Conservation (phyloP, 2,329 filamentous ascomycete genomes). For the Coleophoma crateriformis region DNA sequence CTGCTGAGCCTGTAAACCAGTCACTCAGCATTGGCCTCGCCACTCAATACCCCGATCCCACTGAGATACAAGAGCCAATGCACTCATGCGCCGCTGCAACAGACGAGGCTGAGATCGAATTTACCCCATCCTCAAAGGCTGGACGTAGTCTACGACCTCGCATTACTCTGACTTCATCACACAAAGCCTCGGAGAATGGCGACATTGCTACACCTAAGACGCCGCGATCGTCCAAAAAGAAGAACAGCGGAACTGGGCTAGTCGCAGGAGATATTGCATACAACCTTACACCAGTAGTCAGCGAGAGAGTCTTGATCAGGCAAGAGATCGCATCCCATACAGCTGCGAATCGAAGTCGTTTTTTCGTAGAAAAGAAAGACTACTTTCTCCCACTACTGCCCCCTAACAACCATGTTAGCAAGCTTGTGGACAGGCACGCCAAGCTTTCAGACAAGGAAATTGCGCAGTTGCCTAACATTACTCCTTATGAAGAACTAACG, state of each 20-base stretch:
- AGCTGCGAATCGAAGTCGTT: slow-evolving; percentile 21
- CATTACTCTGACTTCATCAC: slow-evolving; percentile 14
- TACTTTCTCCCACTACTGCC: slow-evolving; percentile 27
- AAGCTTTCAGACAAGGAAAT: slow-evolving; percentile 15
- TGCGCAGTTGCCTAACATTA: slow-evolving; percentile 14
- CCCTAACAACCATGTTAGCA: slow-evolving; percentile 26
- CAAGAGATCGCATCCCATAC: slow-evolving; percentile 24
- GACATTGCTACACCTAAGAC: slow-evolving; percentile 1
- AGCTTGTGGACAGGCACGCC: slow-evolving; percentile 21
- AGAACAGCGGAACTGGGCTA: slow-evolving; percentile 7
- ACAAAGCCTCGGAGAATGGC: slow-evolving; percentile 18
- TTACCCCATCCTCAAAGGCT: slow-evolving; percentile 2
- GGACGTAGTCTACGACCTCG: slow-evolving; percentile 11
- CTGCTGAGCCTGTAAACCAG: slow-evolving; percentile 6
- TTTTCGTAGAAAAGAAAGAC: slow-evolving; percentile 27
- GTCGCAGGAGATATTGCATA: slow-evolving; percentile 7
- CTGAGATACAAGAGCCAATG: neutral
- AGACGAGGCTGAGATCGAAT: slow-evolving; percentile 12
- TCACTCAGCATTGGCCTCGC: neutral
- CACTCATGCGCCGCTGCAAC: neutral
- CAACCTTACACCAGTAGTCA: slow-evolving; percentile 16
- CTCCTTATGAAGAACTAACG: slow-evolving; percentile 22
- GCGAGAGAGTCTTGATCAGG: slow-evolving; percentile 18
- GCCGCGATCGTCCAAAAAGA: neutral
- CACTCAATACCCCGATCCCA: neutral